phyloP scores from a whole-genome alignment of 73 alveolate species.

The Urostyla sp. region DNA sequence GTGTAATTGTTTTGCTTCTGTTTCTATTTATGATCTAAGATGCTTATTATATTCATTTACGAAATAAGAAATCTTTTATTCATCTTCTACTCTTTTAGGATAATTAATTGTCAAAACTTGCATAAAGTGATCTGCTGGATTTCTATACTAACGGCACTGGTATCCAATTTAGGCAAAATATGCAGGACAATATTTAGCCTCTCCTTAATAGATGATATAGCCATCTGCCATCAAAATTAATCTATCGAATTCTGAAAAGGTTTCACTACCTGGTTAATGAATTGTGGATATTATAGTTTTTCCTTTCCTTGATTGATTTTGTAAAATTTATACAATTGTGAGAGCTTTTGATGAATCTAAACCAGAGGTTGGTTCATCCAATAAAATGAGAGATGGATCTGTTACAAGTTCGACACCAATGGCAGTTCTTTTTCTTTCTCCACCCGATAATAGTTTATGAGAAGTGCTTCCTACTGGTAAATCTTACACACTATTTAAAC shows the following conservation, averaged over 20 bases:
- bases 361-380: constrained; percentile 79
- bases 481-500: constrained; percentile 38
- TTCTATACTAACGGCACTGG: constrained; percentile 67
- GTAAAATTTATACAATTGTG: neutral
- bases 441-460: constrained; percentile 67
- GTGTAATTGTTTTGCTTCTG: neutral
- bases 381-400: constrained; percentile 65
- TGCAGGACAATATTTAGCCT: constrained; percentile 14
- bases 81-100: neutral
- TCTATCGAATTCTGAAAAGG: constrained; percentile 30
- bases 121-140: constrained; percentile 76
- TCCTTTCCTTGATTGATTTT: constrained; percentile 24
- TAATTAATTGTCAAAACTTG: neutral
- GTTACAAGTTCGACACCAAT: constrained; percentile 72
- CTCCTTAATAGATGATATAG: constrained; percentile 62
- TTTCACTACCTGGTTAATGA: constrained; percentile 76
- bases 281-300: constrained; percentile 74
- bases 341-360: constrained; percentile 70
- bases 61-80: neutral
- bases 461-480: constrained; percentile 49
- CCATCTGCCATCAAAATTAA: constrained; percentile 62
- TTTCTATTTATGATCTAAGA: neutral
- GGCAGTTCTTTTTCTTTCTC: constrained; percentile 69
- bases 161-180: constrained; percentile 67
- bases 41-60: neutral